Evolutionary conservation across 345 rosid genomes (phyloP), one percentile per base, ranked within the genome.

Genomic region (Salix suchowensis): DNA sequence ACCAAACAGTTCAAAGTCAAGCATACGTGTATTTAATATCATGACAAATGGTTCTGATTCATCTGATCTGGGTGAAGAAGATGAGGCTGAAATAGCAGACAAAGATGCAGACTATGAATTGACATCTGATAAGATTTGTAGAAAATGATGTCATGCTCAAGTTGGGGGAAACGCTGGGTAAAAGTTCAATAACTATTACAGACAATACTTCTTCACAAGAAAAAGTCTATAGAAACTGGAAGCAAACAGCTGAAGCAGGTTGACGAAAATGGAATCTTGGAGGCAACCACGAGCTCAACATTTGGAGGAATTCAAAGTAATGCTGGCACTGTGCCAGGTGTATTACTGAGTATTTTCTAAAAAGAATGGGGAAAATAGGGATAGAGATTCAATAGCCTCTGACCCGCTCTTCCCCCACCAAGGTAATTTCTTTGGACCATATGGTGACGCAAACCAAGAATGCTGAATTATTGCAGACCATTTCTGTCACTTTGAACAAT

Each of bases 11-110:
- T 85, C 77, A 7, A 74, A 62, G 32, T 37, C 73, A 1, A 68
- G 76, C 24, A n/a, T 60, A 68, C 19, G 50, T 74, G 52, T 68
- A 11, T 70, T 65, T 48, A 70, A 76, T 65, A 46, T 26, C 30
- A 75, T 70, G 72, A 73, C 42, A 24, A 80, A 74, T 28, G 81
- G 70, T 73, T 52, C 70, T 40, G n/a, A 75, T 78, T 74, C 80
- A 67, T 76, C 85, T 80, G 61, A 67, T 78, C 15, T 7, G 9
- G 84, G 74, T 16, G 83, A 75, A 74, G 80, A 82, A 61, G 77
- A 58, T 69, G 71, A 39, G 64, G 54, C 26, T 50, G 82, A 73
- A 6, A 52, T 19, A 15, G 78, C 62, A 36, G 78, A 42, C 50
- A 74, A 58, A 16, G 6, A 73, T 58, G 7, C 1, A 18, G 84